Percentiles rank a stretch among this genome's conserved stretches.
phyloP scores from a whole-genome alignment of 768 basidiomycete species.

The Cystobasidium tubakii region DNA sequence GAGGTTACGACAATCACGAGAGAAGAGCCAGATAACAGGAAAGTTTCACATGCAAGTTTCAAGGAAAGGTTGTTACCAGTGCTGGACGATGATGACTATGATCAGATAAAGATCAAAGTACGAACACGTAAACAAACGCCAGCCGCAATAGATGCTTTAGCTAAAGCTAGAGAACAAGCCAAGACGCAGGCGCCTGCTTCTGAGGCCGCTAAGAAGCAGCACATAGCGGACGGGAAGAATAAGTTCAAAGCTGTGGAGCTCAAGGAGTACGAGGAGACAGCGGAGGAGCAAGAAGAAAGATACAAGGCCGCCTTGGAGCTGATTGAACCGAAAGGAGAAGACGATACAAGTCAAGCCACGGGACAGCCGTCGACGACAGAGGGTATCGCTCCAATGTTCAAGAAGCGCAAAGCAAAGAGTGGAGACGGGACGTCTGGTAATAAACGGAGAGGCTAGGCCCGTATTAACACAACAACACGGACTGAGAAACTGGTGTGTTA shows the following conservation, averaged over 20 bases:
- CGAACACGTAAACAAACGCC: constrained; percentile 15
- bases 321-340: constrained; percentile 1
- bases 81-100: constrained; percentile 76
- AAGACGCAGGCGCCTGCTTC: constrained; percentile 33
- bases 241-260: constrained; percentile 38
- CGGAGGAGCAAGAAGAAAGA: constrained; percentile 34
- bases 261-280: constrained; percentile 32
- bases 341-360: background rate
- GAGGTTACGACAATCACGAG: no score
- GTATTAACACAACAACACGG: background rate
- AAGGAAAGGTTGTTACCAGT: constrained; percentile 49
- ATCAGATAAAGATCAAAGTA: constrained; percentile 56
- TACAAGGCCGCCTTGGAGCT: constrained; percentile 36
- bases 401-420: constrained; percentile 48
- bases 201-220: constrained; percentile 34
- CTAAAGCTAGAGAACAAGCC: constrained; percentile 22
- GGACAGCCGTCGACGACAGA: constrained; percentile 15
- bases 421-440: background rate
- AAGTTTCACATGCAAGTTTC: constrained; percentile 5
- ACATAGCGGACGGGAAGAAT: constrained; percentile 7
- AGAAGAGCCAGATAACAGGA: constrained; percentile 54
- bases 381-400: constrained; percentile 47
- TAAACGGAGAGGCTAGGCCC: background rate
- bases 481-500: background rate
- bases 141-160: constrained; percentile 18